Evolutionary conservation across 345 rosid species (phyloP).

Genomic region (Salix caprea): DNA sequence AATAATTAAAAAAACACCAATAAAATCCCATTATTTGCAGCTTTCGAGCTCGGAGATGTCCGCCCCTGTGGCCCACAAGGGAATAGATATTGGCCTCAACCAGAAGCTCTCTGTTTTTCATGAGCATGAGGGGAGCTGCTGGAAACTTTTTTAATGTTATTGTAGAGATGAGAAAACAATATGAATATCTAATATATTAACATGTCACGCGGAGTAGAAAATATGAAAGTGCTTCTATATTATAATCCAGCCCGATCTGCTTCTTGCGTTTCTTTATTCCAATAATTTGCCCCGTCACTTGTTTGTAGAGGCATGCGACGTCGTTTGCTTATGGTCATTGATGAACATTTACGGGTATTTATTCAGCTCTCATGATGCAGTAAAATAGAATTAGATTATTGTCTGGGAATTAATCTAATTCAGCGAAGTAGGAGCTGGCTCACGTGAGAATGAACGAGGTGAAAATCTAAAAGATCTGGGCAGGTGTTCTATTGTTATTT

Average conservation of each 20-base stretch:
- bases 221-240: neutral
- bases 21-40: constrained; percentile 32
- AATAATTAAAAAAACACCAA: too few species aligned
- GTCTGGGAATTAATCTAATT: too few species aligned
- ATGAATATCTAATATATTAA: neutral
- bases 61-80: constrained; percentile 89
- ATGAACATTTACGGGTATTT: too few species aligned
- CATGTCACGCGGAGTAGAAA: neutral
- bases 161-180: neutral
- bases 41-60: constrained; percentile 97
- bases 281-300: neutral
- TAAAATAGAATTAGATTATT: too few species aligned
- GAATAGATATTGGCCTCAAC: constrained; percentile 69
- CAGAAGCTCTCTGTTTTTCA: constrained; percentile 47
- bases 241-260: neutral
- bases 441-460: too few species aligned
- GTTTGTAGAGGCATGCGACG: neutral
- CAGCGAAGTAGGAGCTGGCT: too few species aligned
- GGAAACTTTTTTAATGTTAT: neutral
- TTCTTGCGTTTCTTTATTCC: neutral
- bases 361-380: too few species aligned
- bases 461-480: too few species aligned
- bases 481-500: too few species aligned
- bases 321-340: neutral
- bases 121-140: constrained; percentile 7